These are phyloP conservation scores for Ettlia oleoabundans DNA, from an alignment of 139 green algal genomes.

Conservation along the genomic window DNA sequence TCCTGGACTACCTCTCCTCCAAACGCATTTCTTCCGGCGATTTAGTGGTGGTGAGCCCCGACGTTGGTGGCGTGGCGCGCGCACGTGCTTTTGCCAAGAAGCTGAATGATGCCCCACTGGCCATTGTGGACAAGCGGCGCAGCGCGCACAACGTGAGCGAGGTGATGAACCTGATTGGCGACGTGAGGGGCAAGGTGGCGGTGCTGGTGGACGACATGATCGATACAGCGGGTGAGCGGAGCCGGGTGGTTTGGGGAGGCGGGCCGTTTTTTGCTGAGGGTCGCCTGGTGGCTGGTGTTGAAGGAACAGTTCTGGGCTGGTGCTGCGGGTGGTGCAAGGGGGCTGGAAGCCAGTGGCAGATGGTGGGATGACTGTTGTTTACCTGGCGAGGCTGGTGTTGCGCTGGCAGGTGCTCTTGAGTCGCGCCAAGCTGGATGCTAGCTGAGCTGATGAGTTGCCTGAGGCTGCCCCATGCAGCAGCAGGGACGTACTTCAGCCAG, in stretches of 20 bases:
- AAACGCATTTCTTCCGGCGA: constrained; percentile 94
- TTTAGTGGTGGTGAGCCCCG: constrained; percentile 97
- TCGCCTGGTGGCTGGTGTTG: too few species aligned
- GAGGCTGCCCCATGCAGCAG: too few species aligned
- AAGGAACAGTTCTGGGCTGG: too few species aligned
- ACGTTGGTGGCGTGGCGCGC: constrained; percentile 97
- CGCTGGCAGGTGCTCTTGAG: too few species aligned
- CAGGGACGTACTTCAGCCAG: too few species aligned
- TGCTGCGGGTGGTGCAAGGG: background rate
- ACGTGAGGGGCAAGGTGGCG: constrained; percentile 97
- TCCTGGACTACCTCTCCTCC: constrained; percentile 98
- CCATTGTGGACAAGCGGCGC: constrained; percentile 99
- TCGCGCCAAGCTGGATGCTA: too few species aligned
- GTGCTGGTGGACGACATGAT: constrained; percentile 99
- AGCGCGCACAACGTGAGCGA: constrained; percentile 95
- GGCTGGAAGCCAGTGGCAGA: background rate
- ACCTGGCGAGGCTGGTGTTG: too few species aligned
- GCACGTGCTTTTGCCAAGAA: constrained; percentile 99
- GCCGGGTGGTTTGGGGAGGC: background rate
- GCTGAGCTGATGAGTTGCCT: too few species aligned
- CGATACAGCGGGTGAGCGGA: constrained; percentile 78
- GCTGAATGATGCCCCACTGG: constrained; percentile 96
- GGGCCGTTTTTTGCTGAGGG: background rate
- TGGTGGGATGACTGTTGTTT: too few species aligned
- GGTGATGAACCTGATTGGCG: constrained; percentile 99